Percentiles rank a stretch among this genome's conserved stretches.
These are phyloP conservation scores for Eragrostis curvula DNA, from an alignment of 176 grass and related monocot species.

Conservation along the genomic window DNA sequence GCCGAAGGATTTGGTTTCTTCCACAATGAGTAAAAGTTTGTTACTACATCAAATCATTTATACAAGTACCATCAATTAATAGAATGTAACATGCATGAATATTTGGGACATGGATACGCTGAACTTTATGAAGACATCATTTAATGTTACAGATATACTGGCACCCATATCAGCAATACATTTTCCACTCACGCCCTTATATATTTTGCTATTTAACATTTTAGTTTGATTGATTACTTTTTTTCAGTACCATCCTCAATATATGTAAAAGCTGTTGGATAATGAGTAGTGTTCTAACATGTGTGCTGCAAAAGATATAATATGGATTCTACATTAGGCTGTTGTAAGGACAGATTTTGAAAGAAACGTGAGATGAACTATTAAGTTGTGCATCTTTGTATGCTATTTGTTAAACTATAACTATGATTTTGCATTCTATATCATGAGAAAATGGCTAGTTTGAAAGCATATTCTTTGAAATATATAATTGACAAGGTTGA, in stretches of 20 bases:
- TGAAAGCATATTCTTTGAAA: background rate
- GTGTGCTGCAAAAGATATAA: too few relatives aligned
- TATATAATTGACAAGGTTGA: background rate
- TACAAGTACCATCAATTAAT: constrained; percentile 17
- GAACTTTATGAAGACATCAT: constrained; percentile 13
- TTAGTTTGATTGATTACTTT: background rate
- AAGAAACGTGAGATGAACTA: background rate
- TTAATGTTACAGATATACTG: constrained; percentile 34
- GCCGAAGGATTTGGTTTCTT: background rate
- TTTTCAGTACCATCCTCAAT: background rate
- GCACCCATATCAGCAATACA: background rate
- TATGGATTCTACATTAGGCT: too few relatives aligned
- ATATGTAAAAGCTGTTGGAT: background rate
- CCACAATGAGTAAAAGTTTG: too few relatives aligned
- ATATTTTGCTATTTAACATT: background rate
- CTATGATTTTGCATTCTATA: background rate
- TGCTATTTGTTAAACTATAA: background rate
- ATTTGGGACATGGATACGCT: background rate
- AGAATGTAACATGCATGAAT: constrained; percentile 10
- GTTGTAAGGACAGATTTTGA: background rate
- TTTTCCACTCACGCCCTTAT: background rate
- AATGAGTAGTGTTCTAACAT: too few relatives aligned
- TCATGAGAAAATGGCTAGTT: background rate
- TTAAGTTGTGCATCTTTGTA: background rate
- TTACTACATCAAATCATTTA: background rate